Evolutionary conservation across 2,329 filamentous ascomycete genomes (phyloP).

Genomic region (Aspergillus jensenii): DNA sequence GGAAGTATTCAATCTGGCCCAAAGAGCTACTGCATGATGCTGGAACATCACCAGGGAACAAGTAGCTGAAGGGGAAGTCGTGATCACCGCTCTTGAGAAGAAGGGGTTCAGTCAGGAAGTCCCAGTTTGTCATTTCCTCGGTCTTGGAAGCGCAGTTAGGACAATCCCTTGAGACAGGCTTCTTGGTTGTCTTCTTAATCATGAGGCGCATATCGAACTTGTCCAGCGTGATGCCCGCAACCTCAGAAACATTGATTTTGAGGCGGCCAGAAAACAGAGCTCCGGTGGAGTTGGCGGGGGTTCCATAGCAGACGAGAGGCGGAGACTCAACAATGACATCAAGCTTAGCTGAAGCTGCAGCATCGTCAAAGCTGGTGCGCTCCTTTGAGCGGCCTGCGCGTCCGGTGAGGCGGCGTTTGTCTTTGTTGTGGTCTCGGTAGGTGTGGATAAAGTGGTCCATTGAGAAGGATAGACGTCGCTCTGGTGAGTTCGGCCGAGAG

Average conservation of each 20-base stretch:
- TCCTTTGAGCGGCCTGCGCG: slow-evolving; percentile 40
- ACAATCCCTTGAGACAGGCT: slow-evolving; percentile 78
- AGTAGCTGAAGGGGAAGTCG: slow-evolving; percentile 82
- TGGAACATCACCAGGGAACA: slow-evolving; percentile 83
- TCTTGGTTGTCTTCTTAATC: slow-evolving; percentile 73
- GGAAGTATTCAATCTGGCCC: slow-evolving; percentile 73
- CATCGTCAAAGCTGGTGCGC: slow-evolving; percentile 28
- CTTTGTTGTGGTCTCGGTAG: slow-evolving; percentile 40
- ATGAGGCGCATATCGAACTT: slow-evolving; percentile 71
- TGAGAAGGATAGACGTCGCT: slow-evolving; percentile 42
- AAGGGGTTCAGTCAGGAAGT: slow-evolving; percentile 62
- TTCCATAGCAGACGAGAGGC: slow-evolving; percentile 79
- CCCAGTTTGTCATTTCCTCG: slow-evolving; percentile 76
- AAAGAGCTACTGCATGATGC: slow-evolving; percentile 75
- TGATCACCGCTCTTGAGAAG: slow-evolving; percentile 58
- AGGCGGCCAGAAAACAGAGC: slow-evolving; percentile 84
- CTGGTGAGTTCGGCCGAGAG: slow-evolving; percentile 36
- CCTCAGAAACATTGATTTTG: slow-evolving; percentile 68
- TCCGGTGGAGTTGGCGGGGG: slow-evolving; percentile 72
- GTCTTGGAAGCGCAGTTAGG: slow-evolving; percentile 69
- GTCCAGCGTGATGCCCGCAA: slow-evolving; percentile 60
- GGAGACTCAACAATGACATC: slow-evolving; percentile 76
- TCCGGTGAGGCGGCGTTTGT: slow-evolving; percentile 41
- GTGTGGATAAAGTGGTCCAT: slow-evolving; percentile 47
- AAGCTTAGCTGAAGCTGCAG: slow-evolving; percentile 50